A percentile compares a stretch with the other conserved stretches of the same genome.
phyloP scores from a whole-genome alignment of 768 basidiomycete genomes.

The Amanita fuliginea region DNA sequence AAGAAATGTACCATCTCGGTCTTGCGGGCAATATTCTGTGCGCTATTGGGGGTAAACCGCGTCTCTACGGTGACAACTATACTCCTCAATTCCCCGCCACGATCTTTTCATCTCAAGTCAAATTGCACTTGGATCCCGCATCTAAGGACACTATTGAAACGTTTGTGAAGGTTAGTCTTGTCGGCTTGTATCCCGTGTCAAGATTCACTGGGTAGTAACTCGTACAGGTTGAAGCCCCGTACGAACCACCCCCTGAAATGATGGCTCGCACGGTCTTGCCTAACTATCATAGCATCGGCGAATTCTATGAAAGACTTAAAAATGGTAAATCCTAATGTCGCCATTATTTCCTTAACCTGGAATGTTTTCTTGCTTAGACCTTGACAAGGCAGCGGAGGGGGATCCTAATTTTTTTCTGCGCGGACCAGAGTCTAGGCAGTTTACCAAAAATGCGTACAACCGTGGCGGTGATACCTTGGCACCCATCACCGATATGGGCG shows the following conservation, averaged over 20 bases:
- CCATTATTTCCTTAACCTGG: neutral
- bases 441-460: neutral
- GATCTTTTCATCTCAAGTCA: neutral
- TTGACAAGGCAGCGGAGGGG: neutral
- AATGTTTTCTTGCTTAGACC: neutral
- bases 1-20: conserved; percentile 3
- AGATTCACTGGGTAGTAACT: neutral
- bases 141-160: neutral
- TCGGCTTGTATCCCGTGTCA: neutral
- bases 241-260: too few species aligned
- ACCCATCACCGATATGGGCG: neutral
- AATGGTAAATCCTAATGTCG: neutral
- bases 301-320: neutral
- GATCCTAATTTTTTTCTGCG: neutral
- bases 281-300: neutral
- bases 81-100: neutral
- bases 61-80: neutral
- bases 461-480: neutral
- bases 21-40: neutral
- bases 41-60: neutral
- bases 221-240: neutral
- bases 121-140: neutral
- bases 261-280: neutral
- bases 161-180: neutral
- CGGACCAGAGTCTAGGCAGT: neutral